Evolutionary conservation across 2,329 filamentous ascomycete species (phyloP), one percentile per base, ranked within the genome.

Genomic region (Penicillium sp.): DNA sequence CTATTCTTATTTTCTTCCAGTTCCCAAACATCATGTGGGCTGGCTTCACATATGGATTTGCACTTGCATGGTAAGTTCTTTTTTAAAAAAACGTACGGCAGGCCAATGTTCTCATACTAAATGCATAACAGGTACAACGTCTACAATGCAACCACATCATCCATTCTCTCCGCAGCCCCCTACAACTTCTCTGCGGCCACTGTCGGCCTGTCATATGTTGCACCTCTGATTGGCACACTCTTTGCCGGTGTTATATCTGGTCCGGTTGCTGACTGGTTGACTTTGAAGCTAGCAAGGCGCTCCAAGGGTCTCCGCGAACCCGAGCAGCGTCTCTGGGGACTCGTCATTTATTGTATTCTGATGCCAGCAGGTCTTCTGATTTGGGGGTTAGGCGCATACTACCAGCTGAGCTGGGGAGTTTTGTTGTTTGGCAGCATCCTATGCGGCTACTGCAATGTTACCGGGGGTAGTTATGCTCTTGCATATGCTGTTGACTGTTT

Each of bases 401-500:
- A 78, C 33, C 60, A 71, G 3, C 62, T 81, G 16, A 78, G 80
- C 46, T 79, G 76, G 76, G 72, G 81, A 47, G 80, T 78, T 1
- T 65, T 78, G 5, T 66, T 81, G 3, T 72, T 80, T 28, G 77
- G 75, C 1, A 79, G 80, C 72, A 76, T 74, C 23, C 67, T 78
- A 28, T 74, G 81, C 21, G 76, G 72, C 1, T 60, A 70, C 49
- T 74, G 73, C 14, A 79, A 76, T 52, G 71, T 71, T 2, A 66
- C 80, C 40, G 77, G 77, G 1, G 61, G 78, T 11, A 74, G 75
- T 28, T 59, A 80, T 6, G 72, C 68, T 23, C 68, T 80, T 23
- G 70, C 70, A 18, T 81, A 82, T 59, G 72, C 73, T 59, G 77
- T 81, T 40, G 79, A 81, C 60, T 73, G 69, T n/a, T 81, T 81